Evolutionary conservation across 1,284 basidiomycete species (phyloP), one percentile per base, ranked within the genome.

Genomic region (Cryptococcus sp.): DNA sequence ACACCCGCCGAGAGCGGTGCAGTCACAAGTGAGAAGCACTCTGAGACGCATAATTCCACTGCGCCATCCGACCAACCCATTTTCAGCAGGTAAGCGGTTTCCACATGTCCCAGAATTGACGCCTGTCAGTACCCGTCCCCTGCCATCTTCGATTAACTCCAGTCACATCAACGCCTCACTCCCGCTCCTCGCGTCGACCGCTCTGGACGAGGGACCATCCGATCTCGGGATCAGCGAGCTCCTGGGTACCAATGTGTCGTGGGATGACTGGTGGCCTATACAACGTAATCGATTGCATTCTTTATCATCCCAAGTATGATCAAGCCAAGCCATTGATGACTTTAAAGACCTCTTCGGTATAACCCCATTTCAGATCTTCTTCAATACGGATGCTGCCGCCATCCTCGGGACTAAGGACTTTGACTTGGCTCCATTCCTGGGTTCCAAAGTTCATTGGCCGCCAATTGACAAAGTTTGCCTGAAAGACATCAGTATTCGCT

Each of bases 391-490:
- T 59, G 22, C 52, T 54, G 13, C 57, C 57, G 19, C 47, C 45
- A 41, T 55, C 42, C 17, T 59, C 35, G 17, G 57, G 57, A 45
- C 57, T 59, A 11, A 59, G 19, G n/a, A 59, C 57, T 42, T 59
- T 59, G n/a, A 59, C 57, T 23, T 59, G 48, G 10, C 27, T 59
- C 57, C 57, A 59, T 23, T 46, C 47, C 5, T 23, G 43, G 23
- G 52, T 54, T 10, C 52, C 52, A 47, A 50, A 59, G 45, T 59
- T 41, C 23, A 59, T 49, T 11, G 47, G 38, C 30, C 52, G 38
- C 57, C 52, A 54, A 27, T 59, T 54, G 45, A 57, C 47, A 41
- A 57, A 57, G 50, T 57, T 57, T 25, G 56, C 56, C 56, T 57
- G 25, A 25, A 23, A 22, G n/a, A 40, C 19, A 46, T 25, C 7